phyloP scores from a whole-genome alignment of 768 basidiomycete genomes.

The Cytidiella melzeri region DNA sequence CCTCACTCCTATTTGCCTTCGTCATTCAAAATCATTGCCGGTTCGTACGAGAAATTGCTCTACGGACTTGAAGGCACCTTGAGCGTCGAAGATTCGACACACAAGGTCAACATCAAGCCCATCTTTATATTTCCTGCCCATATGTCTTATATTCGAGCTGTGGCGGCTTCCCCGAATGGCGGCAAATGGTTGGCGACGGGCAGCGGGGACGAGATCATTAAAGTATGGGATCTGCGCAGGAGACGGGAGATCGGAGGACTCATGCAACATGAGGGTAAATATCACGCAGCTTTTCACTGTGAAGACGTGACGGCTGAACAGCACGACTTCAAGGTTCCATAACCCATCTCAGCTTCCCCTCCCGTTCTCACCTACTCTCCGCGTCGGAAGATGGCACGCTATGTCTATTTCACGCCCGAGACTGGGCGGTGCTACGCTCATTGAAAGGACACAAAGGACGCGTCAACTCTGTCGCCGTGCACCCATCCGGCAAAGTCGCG shows the following conservation, averaged over 20 bases:
- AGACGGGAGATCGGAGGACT: constrained; percentile 92
- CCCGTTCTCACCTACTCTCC: constrained; percentile 83
- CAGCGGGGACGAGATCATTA: constrained; percentile 93
- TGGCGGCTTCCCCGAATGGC: constrained; percentile 80
- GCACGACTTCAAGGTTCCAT: constrained; percentile 85
- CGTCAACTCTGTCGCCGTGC: constrained; percentile 85
- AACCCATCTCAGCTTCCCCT: constrained; percentile 81
- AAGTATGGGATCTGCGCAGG: constrained; percentile 91
- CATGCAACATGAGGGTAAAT: constrained; percentile 87
- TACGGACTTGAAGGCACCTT: constrained; percentile 79
- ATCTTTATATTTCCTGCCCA: constrained; percentile 98
- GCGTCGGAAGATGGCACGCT: constrained; percentile 92
- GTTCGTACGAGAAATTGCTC: constrained; percentile 94
- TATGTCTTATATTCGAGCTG: constrained; percentile 85
- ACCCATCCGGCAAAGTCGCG: constrained; percentile 89
- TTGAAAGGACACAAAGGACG: constrained; percentile 93
- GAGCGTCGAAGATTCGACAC: constrained; percentile 25
- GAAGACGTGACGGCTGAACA: too few species aligned
- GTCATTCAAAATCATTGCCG: constrained; percentile 82
- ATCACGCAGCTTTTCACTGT: neutral
- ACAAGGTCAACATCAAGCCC: constrained; percentile 51
- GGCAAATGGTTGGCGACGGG: constrained; percentile 97
- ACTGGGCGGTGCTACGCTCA: constrained; percentile 85
- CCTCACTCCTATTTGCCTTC: constrained; percentile 32
- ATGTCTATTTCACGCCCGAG: constrained; percentile 85